phyloP scores from a whole-genome alignment of 2,329 filamentous ascomycete species.

The Cladosporium sp. region DNA sequence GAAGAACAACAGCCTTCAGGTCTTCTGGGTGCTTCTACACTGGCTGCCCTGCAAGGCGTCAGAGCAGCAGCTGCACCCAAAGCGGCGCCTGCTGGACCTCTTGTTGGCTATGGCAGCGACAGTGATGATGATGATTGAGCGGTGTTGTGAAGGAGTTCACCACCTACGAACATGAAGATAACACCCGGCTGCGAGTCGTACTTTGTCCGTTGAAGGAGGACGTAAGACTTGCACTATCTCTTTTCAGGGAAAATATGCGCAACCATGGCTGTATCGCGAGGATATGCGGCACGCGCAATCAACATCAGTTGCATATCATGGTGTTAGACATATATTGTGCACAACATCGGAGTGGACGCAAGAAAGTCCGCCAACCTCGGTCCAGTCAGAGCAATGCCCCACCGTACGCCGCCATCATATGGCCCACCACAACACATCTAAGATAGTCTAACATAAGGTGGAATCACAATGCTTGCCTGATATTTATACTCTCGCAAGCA shows the following conservation, averaged over 20 bases:
- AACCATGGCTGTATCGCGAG: not conserved
- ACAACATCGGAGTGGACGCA: not conserved
- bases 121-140: conserved; percentile 58
- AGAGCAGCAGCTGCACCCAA: conserved; percentile 39
- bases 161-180: not conserved
- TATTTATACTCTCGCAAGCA: not conserved
- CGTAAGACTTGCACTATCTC: not conserved
- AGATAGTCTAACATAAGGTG: not conserved
- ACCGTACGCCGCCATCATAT: not conserved
- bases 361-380: conserved; percentile 8
- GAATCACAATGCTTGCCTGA: not conserved
- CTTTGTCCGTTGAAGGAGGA: not conserved
- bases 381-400: not conserved
- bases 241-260: not conserved
- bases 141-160: not conserved
- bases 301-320: not conserved
- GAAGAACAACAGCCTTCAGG: conserved; percentile 52
- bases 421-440: not conserved
- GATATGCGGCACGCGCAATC: not conserved
- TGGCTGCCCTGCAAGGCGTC: conserved; percentile 72
- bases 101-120: conserved; percentile 90
- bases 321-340: not conserved
- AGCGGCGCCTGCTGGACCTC: conserved; percentile 64
- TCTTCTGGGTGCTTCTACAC: conserved; percentile 79
- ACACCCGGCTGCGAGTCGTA: not conserved